Percentiles rank a stretch among this genome's conserved stretches.
phyloP scores from a whole-genome alignment of 176 grass and related monocot genomes.

The Urochloa ruziziensis region DNA sequence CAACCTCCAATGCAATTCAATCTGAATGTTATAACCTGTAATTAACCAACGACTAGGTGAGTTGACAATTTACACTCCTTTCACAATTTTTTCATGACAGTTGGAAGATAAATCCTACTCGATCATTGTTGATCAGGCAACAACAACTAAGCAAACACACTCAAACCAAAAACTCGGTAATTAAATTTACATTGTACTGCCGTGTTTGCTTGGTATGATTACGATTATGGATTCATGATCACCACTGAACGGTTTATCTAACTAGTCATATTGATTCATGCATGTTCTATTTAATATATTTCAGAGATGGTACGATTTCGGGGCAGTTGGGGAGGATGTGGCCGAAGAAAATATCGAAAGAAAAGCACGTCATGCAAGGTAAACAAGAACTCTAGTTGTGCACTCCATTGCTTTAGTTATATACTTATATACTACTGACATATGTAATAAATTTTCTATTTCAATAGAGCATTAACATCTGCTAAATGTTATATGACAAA shows the following conservation, averaged over 20 bases:
- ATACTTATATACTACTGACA: too few species aligned
- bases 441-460: too few species aligned
- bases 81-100: neutral
- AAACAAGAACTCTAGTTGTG: neutral
- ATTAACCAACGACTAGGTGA: neutral
- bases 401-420: neutral
- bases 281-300: neutral
- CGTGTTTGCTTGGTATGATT: too few species aligned
- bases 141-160: too few species aligned
- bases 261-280: neutral
- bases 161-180: too few species aligned
- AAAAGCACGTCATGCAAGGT: neutral
- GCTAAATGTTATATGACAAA: too few species aligned
- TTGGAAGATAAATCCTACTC: neutral
- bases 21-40: too few species aligned
- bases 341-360: neutral
- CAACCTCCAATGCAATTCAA: too few species aligned
- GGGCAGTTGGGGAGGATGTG: neutral
- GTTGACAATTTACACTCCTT: neutral
- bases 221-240: neutral
- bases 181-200: too few species aligned
- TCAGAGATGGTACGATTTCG: neutral
- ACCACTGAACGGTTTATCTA: neutral
- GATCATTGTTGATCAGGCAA: too few species aligned
- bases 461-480: too few species aligned